These are phyloP conservation scores for Clavariopsis aquatica DNA, from an alignment of 495 filamentous ascomycete species.

Conservation along the genomic window DNA sequence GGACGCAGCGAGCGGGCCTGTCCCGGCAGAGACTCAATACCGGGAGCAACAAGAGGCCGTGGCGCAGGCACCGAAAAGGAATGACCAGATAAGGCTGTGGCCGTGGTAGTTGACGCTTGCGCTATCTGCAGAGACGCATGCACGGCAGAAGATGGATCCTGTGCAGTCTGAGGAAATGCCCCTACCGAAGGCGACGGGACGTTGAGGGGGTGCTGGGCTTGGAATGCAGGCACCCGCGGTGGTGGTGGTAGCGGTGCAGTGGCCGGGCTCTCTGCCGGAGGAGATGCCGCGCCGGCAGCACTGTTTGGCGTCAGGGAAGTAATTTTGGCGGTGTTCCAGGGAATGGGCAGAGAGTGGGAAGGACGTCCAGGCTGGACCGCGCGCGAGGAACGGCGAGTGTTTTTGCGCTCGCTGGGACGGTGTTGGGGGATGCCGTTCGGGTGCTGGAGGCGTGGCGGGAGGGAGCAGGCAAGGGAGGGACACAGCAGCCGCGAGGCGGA, in stretches of 20 bases:
- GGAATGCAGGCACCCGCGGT: slow-evolving; percentile 18
- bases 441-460: slow-evolving; percentile 5
- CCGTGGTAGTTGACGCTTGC: not conserved
- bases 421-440: slow-evolving; percentile 1
- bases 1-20: slow-evolving; percentile 14
- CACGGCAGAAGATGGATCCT: not conserved
- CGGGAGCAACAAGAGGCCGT: slow-evolving; percentile 1
- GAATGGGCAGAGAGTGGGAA: not conserved
- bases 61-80: slow-evolving; percentile 1
- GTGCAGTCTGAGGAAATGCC: not conserved
- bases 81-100: not conserved
- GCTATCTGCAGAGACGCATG: not conserved
- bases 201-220: slow-evolving; percentile 1
- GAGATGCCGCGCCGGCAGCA: slow-evolving; percentile 21
- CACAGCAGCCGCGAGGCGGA: not conserved
- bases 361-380: not conserved
- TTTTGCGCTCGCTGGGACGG: not conserved
- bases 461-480: not conserved
- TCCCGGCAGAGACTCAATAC: not conserved
- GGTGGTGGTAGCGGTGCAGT: slow-evolving; percentile 12
- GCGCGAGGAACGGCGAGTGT: not conserved
- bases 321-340: slow-evolving; percentile 35
- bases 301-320: slow-evolving; percentile 11
- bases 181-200: slow-evolving; percentile 9
- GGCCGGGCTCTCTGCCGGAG: slow-evolving; percentile 19